Conservation (phyloP, 169 alveolate genomes). For the Cryptosporidium meleagridis region DNA sequence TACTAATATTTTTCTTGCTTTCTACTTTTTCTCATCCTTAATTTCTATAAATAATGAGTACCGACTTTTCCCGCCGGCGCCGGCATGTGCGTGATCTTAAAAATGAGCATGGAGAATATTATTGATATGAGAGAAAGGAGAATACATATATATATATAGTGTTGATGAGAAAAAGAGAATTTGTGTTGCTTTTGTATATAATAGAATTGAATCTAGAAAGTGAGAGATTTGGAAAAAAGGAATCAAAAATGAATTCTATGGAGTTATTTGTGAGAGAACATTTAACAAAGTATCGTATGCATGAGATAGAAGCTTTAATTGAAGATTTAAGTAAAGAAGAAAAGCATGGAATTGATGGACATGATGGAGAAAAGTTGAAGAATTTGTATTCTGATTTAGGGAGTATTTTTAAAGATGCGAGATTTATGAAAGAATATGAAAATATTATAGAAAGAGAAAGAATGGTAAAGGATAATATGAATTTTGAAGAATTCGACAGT, state of each 20-base stretch:
- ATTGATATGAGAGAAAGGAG: not conserved
- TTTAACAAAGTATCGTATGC: not conserved
- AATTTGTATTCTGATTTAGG: not conserved
- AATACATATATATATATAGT: too few species aligned
- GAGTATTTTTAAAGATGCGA: slow-evolving; percentile 1
- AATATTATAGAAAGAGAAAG: not conserved
- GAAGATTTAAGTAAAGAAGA: not conserved
- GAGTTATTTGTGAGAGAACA: not conserved
- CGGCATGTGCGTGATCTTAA: not conserved
- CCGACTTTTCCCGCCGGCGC: slow-evolving; percentile 4
- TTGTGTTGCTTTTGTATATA: not conserved
- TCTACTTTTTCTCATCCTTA: not conserved
- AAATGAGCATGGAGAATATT: not conserved
- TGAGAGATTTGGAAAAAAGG: not conserved
- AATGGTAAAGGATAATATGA: not conserved
- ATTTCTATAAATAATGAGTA: not conserved
- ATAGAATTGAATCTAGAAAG: not conserved
- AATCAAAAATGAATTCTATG: not conserved
- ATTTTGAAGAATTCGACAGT: not conserved
- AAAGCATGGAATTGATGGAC: not conserved
- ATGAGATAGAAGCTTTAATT: not conserved
- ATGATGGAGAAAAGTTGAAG: not conserved
- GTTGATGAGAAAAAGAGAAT: too few species aligned
- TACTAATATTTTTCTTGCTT: not conserved
- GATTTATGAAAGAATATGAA: slow-evolving; percentile 4